Evolutionary conservation across 371 early-diverging fungal genomes (phyloP).

Genomic region (Batrachochytrium dendrobatidis): DNA sequence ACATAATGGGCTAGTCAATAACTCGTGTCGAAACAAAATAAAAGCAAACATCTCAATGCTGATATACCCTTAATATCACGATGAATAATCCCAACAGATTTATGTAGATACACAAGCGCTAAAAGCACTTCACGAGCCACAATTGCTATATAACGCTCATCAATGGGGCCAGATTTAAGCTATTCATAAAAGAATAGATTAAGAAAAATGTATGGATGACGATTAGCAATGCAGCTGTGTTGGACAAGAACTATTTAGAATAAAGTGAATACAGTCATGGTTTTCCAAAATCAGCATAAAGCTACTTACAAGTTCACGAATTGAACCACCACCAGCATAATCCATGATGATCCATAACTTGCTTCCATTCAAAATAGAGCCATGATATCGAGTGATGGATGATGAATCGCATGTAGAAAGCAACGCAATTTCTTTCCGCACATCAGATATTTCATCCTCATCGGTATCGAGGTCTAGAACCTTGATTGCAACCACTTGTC

Average conservation of each 20-base stretch:
- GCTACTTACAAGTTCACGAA: constrained; percentile 65
- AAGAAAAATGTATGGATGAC: constrained; percentile 11
- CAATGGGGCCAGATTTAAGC: constrained; percentile 80
- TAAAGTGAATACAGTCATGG: neutral
- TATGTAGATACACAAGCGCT: constrained; percentile 89
- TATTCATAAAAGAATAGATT: constrained; percentile 16
- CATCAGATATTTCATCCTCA: constrained; percentile 93
- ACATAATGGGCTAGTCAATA: neutral
- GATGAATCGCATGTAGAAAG: constrained; percentile 81
- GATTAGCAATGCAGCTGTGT: neutral
- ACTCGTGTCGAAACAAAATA: neutral
- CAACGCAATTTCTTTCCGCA: constrained; percentile 87
- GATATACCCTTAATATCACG: constrained; percentile 91
- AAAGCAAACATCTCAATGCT: neutral
- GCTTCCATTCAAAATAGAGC: constrained; percentile 79
- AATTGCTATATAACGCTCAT: constrained; percentile 78
- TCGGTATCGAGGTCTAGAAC: constrained; percentile 92
- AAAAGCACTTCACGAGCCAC: constrained; percentile 79
- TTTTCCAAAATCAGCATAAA: too few relatives aligned
- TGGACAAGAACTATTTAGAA: neutral
- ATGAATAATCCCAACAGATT: constrained; percentile 86
- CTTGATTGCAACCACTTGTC: constrained; percentile 82
- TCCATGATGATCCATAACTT: constrained; percentile 98
- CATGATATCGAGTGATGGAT: constrained; percentile 90
- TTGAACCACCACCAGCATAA: constrained; percentile 91